Base-by-base conservation (phyloP, 805 yeast species). In the Nematodospora valgi region DNA sequence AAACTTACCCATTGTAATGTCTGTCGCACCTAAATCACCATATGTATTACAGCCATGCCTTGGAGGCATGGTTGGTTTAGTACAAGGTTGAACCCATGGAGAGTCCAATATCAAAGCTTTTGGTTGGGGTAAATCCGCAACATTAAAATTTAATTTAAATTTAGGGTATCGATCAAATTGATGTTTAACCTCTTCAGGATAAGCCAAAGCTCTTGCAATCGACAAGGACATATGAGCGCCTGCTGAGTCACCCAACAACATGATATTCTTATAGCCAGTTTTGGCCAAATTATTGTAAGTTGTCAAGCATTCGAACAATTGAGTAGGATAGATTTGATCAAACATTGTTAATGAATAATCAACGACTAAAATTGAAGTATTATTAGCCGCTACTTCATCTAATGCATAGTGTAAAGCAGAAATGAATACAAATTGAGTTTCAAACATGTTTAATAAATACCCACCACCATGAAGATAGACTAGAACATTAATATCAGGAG, bases 401-500 rank as follows among this genome's bases (percentile, higher is more conserved):
- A 65, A 39, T 7, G 62, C 49, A 30, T 45, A 44, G 39, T 59
- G 51, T 8, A 58, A 41, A 5, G 61, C 49, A 12, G 61, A 36
- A 4, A 59, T 22, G 1, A 58, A 47, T 25, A 54, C 53, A 22
- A 63, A 36, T 35, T 64, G 72, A 25, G 47, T 37, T 3, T 60
- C 60, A 32, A 61, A 44, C 34, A 51, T 54, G 40, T 47, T 34
- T 54, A 40, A 30, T 14, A 40, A 29, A 23, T 36, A 64, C 3
- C 68, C 67, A 6, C 72, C 72, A n/a, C 72, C 70, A 40, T 66
- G 72, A 5, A 49, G 34, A 30, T 51, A 66, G 14, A 66, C 37
- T 7, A 66, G 35, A 2, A 40, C 40, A 4, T 30, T 27, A 8
- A 28, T 26, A 22, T 34, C 24, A 20, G 47, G 45, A 6, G 44